Conservation (phyloP, 495 filamentous ascomycete genomes). For the Aspergillus kassunensis region DNA sequence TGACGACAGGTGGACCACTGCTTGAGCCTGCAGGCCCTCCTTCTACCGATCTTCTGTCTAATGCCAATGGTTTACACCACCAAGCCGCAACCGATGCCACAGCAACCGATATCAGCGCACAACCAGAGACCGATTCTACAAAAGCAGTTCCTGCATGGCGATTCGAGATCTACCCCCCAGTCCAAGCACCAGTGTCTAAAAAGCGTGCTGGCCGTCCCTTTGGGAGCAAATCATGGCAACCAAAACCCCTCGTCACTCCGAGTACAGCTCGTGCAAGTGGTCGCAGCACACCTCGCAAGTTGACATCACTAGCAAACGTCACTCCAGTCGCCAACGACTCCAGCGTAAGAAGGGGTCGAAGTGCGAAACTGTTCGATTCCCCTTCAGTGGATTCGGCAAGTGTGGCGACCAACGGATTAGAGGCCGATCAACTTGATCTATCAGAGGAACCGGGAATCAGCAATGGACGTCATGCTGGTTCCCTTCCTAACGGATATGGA, state of each 20-base stretch:
- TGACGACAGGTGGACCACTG: constrained; percentile 7
- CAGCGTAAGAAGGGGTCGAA: constrained; percentile 37
- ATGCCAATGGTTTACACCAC: constrained; percentile 32
- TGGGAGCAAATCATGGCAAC: constrained; percentile 21
- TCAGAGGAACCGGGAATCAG: constrained; percentile 7
- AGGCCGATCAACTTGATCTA: constrained; percentile 15
- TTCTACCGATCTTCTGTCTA: constrained; percentile 30
- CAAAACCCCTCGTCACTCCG: constrained; percentile 25
- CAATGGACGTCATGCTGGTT: no score
- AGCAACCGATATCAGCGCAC: constrained; percentile 1
- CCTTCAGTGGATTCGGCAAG: constrained; percentile 27
- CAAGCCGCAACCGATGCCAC: constrained; percentile 6
- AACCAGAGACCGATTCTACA: constrained; percentile 26
- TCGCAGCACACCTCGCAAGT: constrained; percentile 37
- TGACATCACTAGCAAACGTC: constrained; percentile 25
- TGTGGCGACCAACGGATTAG: constrained; percentile 24
- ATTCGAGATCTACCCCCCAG: constrained; percentile 81
- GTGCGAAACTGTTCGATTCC: constrained; percentile 30
- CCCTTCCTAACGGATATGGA: no score
- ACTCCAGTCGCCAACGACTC: constrained; percentile 25
- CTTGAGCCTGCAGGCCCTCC: constrained; percentile 37
- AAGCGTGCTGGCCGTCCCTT: constrained; percentile 48
- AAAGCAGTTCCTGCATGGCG: constrained; percentile 66
- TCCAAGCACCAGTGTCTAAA: constrained; percentile 52
- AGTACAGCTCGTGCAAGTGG: constrained; percentile 30